Evolutionary conservation across 2,329 filamentous ascomycete species (phyloP), one percentile per base, ranked within the genome.

Genomic region (Furcasterigmium sp.): DNA sequence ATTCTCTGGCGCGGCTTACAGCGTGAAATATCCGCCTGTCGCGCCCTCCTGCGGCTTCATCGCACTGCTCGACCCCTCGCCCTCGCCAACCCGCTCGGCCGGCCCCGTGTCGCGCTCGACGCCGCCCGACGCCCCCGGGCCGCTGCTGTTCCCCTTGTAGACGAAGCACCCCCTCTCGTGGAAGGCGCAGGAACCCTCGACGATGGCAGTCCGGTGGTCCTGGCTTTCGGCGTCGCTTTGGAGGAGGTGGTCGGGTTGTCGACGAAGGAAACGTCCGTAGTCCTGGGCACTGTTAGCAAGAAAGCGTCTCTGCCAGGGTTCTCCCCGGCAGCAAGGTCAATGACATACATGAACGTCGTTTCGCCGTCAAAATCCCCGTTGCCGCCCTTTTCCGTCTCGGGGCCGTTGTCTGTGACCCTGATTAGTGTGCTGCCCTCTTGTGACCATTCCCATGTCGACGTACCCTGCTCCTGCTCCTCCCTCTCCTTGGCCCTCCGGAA

Each of bases 221-320:
- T 59, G 49, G 70, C 71, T 47, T 68, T 75, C 8, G 68, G 61
- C 5, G 67, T 66, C 20, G 73, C 60, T 53, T 71, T 80, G 19
- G 72, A 72, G 13, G 75, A 67, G n/a, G 69, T 67, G 2, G 76
- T 65, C 8, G 90, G 91, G 55, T 95, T 87, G 26, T 95, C 89
- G 44, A 95, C 81, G 57, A 95, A 96, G 2, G 87, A 88, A 6
- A 85, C 94, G 58, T 95, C 90, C 10, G 88, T 95, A 19, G 91
- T 95, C 75, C 87, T 91, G 52, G 5, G 35, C 32, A 50, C 49
- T 43, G 47, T 56, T 46, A 51, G 56, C 48, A 39, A 49, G 32
- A 6, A 17, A 18, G 46, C 43, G 37, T 36, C 53, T 43, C 11
- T 4, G 17, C 13, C 25, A 8, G 17, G 32, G 23, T 26, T 7